Conservation (phyloP, 805 yeast genomes). For the Saturnispora quitensis region DNA sequence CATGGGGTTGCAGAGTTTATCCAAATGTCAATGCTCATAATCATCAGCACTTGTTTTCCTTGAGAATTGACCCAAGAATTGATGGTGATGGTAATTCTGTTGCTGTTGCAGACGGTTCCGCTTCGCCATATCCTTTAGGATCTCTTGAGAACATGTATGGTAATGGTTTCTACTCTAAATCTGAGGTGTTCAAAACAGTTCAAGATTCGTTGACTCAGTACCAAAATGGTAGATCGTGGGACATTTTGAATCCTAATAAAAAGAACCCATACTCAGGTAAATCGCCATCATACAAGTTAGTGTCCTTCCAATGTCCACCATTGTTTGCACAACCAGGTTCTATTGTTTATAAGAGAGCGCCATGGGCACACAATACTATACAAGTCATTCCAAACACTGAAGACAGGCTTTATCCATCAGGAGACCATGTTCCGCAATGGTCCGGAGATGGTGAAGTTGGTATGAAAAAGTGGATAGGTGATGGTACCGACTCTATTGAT, state of each 20-base stretch:
- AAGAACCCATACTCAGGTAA: conserved; percentile 62
- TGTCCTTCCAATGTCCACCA: conserved; percentile 65
- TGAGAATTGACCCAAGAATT: conserved; percentile 71
- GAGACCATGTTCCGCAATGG: conserved; percentile 69
- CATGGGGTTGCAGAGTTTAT: conserved; percentile 75
- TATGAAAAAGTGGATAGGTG: conserved; percentile 61
- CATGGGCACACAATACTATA: conserved; percentile 63
- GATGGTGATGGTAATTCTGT: conserved; percentile 76
- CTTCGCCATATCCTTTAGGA: conserved; percentile 53
- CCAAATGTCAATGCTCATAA: conserved; percentile 79
- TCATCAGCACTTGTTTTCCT: conserved; percentile 75
- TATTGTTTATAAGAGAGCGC: conserved; percentile 70
- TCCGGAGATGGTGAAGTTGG: conserved; percentile 60
- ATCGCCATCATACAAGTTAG: conserved; percentile 70
- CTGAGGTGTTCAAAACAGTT: conserved; percentile 59
- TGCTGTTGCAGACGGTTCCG: conserved; percentile 53
- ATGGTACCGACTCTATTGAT: conserved; percentile 47
- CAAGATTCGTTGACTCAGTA: conserved; percentile 55
- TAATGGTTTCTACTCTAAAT: conserved; percentile 61
- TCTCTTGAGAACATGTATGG: conserved; percentile 68
- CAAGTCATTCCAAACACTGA: conserved; percentile 67
- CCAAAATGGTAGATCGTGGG: conserved; percentile 68
- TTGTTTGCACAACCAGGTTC: conserved; percentile 68
- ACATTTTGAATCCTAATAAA: conserved; percentile 62
- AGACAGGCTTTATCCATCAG: conserved; percentile 72